Conservation (phyloP, 257 asterid species). For the Solanum corneliomulleri region DNA sequence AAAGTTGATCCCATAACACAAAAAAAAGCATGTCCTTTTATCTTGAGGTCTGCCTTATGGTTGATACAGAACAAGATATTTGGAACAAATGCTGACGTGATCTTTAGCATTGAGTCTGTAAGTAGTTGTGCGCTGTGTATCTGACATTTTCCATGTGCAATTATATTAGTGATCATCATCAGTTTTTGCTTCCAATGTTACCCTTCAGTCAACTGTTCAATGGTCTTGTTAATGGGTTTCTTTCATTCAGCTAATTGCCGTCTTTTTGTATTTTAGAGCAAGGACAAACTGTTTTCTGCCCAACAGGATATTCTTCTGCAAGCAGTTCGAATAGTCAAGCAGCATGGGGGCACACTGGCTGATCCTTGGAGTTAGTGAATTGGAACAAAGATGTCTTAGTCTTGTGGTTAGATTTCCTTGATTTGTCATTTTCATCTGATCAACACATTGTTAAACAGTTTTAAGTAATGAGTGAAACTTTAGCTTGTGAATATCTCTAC, state of each 20-base stretch:
- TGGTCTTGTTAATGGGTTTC: neutral
- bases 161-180: neutral
- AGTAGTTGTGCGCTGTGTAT: neutral
- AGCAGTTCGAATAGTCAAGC: slow-evolving; percentile 56
- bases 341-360: slow-evolving; percentile 63
- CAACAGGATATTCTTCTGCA: slow-evolving; percentile 71
- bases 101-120: neutral
- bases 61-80: neutral
- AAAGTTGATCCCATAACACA: neutral
- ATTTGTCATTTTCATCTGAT: neutral
- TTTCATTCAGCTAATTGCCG: neutral
- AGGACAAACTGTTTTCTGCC: slow-evolving; percentile 27
- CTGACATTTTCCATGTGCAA: neutral
- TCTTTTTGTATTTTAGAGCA: slow-evolving; percentile 30
- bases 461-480: neutral
- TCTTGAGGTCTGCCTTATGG: neutral
- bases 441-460: neutral
- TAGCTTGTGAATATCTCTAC: neutral
- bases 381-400: neutral
- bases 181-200: neutral
- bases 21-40: neutral
- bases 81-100: neutral
- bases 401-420: neutral
- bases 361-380: slow-evolving; percentile 9
- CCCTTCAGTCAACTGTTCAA: neutral